Conservation (phyloP, 2,329 filamentous ascomycete species). For the Diaporthe amygdali region DNA sequence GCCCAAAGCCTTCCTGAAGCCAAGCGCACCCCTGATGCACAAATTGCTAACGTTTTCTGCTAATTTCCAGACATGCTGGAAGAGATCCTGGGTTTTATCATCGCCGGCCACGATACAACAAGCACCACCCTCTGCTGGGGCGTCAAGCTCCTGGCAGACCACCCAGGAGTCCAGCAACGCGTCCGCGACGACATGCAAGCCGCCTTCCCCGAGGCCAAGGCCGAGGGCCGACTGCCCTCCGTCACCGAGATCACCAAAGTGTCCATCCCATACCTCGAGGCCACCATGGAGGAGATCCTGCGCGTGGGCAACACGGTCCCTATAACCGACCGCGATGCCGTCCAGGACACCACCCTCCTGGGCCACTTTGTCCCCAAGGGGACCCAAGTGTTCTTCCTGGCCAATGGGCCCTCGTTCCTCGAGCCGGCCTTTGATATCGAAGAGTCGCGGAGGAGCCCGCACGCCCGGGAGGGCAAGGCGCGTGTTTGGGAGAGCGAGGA, state of each 20-base stretch:
- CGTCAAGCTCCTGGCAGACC: conserved; percentile 44
- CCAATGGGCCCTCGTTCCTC: conserved; percentile 34
- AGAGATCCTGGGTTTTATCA: conserved; percentile 46
- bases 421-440: conserved; percentile 3
- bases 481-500: conserved; percentile 1
- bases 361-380: conserved; percentile 46
- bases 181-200: conserved; percentile 45
- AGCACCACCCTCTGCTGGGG: conserved; percentile 49
- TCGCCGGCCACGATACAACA: conserved; percentile 49
- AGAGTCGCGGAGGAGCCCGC: conserved; percentile 11
- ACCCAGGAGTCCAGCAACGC: conserved; percentile 43
- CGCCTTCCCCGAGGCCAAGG: conserved; percentile 42
- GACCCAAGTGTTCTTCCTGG: conserved; percentile 47
- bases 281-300: conserved; percentile 51
- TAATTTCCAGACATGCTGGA: conserved; percentile 27
- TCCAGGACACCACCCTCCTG: conserved; percentile 43
- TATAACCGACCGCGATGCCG: conserved; percentile 48
- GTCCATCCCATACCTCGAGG: conserved; percentile 49
- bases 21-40: background rate
- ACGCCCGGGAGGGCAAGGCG: background rate
- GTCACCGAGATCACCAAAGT: conserved; percentile 38
- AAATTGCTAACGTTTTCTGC: background rate
- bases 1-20: background rate
- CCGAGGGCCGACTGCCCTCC: conserved; percentile 35
- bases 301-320: conserved; percentile 51